Evolutionary conservation across 352 stramenopile species (phyloP).

Genomic region (Phytopythium mirpurense): DNA sequence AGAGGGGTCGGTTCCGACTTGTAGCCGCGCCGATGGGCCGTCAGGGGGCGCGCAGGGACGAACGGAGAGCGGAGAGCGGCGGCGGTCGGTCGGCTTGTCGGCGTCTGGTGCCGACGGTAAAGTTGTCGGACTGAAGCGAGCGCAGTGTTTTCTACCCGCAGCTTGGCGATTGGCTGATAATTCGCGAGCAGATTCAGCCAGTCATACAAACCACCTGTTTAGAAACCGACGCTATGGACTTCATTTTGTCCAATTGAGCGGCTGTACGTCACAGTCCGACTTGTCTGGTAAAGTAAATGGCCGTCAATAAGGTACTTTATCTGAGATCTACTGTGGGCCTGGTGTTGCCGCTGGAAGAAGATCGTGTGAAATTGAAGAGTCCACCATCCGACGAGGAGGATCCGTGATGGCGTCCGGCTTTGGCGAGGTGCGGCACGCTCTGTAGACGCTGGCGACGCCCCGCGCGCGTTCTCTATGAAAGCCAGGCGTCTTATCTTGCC

Average conservation of each 20-base stretch:
- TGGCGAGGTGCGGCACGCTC: conserved; percentile 32
- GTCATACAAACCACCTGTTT: not conserved
- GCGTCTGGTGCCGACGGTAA: not conserved
- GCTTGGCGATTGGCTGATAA: not conserved
- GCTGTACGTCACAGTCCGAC: conserved; percentile 1
- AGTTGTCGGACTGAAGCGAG: too few species aligned
- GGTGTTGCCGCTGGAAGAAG: too few species aligned
- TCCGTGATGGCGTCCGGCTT: conserved; percentile 52
- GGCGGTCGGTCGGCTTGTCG: not conserved
- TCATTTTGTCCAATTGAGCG: not conserved
- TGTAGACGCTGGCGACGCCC: not conserved
- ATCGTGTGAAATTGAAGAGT: conserved; percentile 2
- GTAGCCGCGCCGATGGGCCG: not conserved
- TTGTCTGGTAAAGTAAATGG: too few species aligned
- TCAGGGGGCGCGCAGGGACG: not conserved
- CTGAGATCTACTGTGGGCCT: too few species aligned
- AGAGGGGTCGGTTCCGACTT: not conserved
- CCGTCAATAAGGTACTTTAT: too few species aligned
- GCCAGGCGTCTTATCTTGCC: not conserved
- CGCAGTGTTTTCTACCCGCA: conserved; percentile 2
- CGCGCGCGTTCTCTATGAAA: too few species aligned
- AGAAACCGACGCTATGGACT: not conserved
- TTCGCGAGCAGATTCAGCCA: not conserved
- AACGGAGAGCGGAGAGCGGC: not conserved
- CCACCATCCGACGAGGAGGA: not conserved